Conservation (phyloP, 768 basidiomycete species). For the Russula virescens region DNA sequence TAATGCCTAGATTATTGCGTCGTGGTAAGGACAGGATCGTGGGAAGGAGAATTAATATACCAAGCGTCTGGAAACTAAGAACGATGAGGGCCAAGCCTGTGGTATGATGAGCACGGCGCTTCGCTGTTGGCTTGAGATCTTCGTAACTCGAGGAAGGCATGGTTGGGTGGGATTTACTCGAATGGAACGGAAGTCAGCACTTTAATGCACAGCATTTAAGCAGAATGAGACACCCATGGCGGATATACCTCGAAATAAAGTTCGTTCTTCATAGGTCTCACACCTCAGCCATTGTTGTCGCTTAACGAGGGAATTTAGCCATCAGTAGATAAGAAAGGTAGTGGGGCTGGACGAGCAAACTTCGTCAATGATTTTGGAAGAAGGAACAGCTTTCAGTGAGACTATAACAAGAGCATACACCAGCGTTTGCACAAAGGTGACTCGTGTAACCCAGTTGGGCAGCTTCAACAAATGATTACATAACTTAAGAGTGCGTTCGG, state of each 20-base stretch:
- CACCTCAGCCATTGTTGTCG: neutral
- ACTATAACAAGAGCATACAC: too few species aligned
- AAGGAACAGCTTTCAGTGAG: too few species aligned
- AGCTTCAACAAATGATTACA: too few species aligned
- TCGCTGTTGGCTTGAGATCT: neutral
- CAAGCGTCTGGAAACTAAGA: conserved; percentile 33
- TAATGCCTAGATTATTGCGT: conserved; percentile 31
- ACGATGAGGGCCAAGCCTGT: conserved; percentile 25
- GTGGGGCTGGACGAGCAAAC: too few species aligned
- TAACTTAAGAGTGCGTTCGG: too few species aligned
- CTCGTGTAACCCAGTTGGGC: too few species aligned
- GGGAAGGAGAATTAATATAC: conserved; percentile 13
- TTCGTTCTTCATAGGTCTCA: neutral
- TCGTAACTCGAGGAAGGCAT: neutral
- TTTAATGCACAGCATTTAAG: neutral
- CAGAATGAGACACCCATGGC: conserved; percentile 4
- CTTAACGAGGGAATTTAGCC: too few species aligned
- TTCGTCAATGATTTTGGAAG: too few species aligned
- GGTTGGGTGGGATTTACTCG: too few species aligned
- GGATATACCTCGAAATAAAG: conserved; percentile 15
- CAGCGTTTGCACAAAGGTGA: too few species aligned
- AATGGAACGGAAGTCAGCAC: too few species aligned
- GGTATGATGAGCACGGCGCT: neutral
- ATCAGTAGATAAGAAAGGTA: too few species aligned
- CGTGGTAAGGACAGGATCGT: neutral